Conservation (phyloP, 2,329 filamentous ascomycete genomes). For the Phaeosphaeria sp. region DNA sequence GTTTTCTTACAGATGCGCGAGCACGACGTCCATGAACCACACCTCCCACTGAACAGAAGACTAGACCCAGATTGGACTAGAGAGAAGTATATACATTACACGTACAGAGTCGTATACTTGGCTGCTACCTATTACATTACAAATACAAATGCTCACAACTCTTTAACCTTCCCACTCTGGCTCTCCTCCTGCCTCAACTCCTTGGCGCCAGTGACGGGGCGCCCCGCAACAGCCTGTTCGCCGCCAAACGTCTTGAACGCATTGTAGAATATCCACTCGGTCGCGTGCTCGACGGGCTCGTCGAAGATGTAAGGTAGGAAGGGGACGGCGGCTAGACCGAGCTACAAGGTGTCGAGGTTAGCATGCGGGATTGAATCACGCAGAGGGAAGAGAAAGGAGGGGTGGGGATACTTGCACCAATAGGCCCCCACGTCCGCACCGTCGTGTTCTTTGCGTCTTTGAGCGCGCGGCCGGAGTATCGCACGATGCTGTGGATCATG, state of each 20-base stretch:
- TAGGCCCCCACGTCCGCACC: conserved; percentile 85
- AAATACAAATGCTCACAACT: too few relatives aligned
- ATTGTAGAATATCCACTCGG: conserved; percentile 89
- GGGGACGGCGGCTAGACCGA: conserved; percentile 72
- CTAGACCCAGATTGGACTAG: not conserved
- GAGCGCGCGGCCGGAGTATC: conserved; percentile 85
- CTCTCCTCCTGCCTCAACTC: conserved; percentile 45
- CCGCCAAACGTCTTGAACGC: conserved; percentile 78
- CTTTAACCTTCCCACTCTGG: conserved; percentile 44
- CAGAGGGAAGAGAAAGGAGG: not conserved
- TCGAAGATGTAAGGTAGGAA: conserved; percentile 87
- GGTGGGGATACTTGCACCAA: conserved; percentile 70
- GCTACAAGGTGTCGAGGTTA: conserved; percentile 48
- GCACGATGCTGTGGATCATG: conserved; percentile 91
- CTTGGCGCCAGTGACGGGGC: conserved; percentile 47
- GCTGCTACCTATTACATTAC: too few relatives aligned
- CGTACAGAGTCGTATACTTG: not conserved
- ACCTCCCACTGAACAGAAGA: too few relatives aligned
- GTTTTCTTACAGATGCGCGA: too few relatives aligned
- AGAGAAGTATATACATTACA: not conserved
- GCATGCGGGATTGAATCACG: not conserved
- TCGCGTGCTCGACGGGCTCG: conserved; percentile 87
- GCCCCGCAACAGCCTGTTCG: conserved; percentile 59
- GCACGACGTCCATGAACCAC: too few relatives aligned
- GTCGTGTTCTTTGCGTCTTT: conserved; percentile 79